A percentile compares a stretch with the other conserved stretches of the same genome.
phyloP scores from a whole-genome alignment of 75 land plant species.

The Picea glauca region DNA sequence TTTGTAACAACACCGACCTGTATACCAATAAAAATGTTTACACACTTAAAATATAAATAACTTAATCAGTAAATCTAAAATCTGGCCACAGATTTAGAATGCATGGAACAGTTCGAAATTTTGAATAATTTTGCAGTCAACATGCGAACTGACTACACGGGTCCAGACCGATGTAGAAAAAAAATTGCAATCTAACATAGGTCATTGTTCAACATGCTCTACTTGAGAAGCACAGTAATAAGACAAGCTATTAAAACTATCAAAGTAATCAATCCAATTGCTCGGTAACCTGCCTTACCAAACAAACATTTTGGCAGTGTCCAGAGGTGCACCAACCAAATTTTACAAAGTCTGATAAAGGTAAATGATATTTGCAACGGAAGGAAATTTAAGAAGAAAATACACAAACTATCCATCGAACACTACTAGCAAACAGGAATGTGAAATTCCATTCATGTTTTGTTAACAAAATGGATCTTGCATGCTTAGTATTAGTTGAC shows the following conservation, averaged over 20 bases:
- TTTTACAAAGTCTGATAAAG: neutral
- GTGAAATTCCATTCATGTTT: neutral
- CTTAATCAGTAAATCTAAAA: constrained; percentile 3
- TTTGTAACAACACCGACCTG: constrained; percentile 78
- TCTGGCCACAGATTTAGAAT: too few species aligned
- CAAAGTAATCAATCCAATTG: neutral
- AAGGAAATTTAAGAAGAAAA: neutral
- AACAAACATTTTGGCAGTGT: neutral
- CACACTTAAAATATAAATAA: neutral
- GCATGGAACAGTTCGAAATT: too few species aligned
- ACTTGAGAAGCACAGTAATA: neutral
- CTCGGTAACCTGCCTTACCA: neutral
- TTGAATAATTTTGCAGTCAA: too few species aligned
- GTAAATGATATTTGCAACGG: neutral
- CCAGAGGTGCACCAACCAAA: neutral
- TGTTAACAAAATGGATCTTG: neutral
- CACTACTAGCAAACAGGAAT: neutral
- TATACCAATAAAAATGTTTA: neutral
- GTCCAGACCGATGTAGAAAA: too few species aligned
- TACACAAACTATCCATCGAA: neutral
- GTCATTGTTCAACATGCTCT: neutral
- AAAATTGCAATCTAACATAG: neutral
- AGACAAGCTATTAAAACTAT: neutral
- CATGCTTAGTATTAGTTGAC: neutral
- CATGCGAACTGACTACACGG: too few species aligned